Conservation (phyloP, 371 early-diverging fungal genomes). For the Mucor ambiguus region DNA sequence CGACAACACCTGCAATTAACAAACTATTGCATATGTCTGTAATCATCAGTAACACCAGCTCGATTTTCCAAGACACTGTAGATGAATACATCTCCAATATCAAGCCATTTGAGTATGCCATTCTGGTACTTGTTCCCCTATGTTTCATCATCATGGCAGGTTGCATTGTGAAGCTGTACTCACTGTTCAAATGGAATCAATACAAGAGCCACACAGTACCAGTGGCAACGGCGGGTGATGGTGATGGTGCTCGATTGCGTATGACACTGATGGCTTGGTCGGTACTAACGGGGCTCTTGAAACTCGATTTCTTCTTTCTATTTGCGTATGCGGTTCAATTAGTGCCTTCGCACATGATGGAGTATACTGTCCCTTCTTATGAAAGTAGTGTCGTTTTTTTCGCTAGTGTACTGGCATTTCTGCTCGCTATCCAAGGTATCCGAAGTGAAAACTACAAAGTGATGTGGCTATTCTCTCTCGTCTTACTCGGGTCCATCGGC, state of each 20-base stretch:
- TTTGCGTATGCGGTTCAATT: slow-evolving; percentile 26
- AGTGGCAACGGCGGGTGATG: not conserved
- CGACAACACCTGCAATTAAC: not conserved
- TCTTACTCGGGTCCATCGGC: slow-evolving; percentile 11
- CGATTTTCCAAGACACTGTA: not conserved
- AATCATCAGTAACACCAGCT: slow-evolving; percentile 1
- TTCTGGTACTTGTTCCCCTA: slow-evolving; percentile 4
- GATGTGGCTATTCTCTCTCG: not conserved
- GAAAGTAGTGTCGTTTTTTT: slow-evolving; percentile 18
- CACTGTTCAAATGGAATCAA: slow-evolving; percentile 4
- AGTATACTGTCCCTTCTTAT: slow-evolving; percentile 8
- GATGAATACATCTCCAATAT: slow-evolving; percentile 11
- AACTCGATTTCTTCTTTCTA: slow-evolving; percentile 29
- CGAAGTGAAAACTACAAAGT: slow-evolving; percentile 8
- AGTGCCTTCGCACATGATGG: slow-evolving; percentile 13
- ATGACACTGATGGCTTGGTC: slow-evolving; percentile 17
- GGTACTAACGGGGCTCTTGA: slow-evolving; percentile 17
- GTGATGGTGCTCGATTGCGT: not conserved
- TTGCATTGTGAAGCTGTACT: slow-evolving; percentile 3
- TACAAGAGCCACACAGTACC: not conserved
- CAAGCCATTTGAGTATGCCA: slow-evolving; percentile 16
- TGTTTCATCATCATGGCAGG: slow-evolving; percentile 7
- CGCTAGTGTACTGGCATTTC: slow-evolving; percentile 9
- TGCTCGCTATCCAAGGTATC: slow-evolving; percentile 11
- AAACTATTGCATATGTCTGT: not conserved